Base-by-base conservation (phyloP, 2,329 filamentous ascomycete genomes). In the Leptographium galeiforme region DNA sequence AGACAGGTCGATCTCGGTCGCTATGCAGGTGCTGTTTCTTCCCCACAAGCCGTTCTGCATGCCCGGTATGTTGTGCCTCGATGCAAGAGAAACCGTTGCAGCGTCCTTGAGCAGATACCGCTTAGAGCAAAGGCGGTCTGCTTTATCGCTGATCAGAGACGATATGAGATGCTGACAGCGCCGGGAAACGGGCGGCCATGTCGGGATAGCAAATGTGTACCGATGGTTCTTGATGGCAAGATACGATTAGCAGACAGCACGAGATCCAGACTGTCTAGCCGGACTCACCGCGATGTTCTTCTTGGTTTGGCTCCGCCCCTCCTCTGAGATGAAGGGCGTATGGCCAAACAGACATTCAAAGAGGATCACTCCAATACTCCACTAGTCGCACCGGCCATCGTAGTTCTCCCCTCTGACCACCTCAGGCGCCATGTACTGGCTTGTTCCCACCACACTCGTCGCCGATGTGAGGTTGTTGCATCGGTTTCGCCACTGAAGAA, bases 401-500 rank as follows among this genome's bases (percentile, higher is more conserved):
- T 97, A 97, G 40, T 77, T 71, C 49, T 89, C 78, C 33, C 90
- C 88, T 59, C 78, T 74, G 55, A 96, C 84, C 18, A 97, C 87
- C 70, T 97, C 93, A 2, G 91, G 91, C 0, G 93, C 91, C 93
- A 96, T 97, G 71, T 97, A 97, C 64, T 96, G 91, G 65, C 89
- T 95, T 2, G 93, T 97, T 2, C 91, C 91, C 12, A 97, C 91
- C 1, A 95, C 82, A 47, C 89, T 95, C 60, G 83, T 80, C 1
- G 91, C 91, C 38, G 88, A 77, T 38, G 79, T 78, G 41, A 89
- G 81, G 59, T 82, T 84, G 32, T 85, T 78, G 57, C 75, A 77
- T 16, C 75, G 74, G 62, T 89, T 83, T 46, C 86, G 78, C 84
- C 83, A 89, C 56, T 77, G 75, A 47, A 90, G 68, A 50, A 90